phyloP scores from a whole-genome alignment of 306 rosid species.

The Herpetospermum pedunculosum region DNA sequence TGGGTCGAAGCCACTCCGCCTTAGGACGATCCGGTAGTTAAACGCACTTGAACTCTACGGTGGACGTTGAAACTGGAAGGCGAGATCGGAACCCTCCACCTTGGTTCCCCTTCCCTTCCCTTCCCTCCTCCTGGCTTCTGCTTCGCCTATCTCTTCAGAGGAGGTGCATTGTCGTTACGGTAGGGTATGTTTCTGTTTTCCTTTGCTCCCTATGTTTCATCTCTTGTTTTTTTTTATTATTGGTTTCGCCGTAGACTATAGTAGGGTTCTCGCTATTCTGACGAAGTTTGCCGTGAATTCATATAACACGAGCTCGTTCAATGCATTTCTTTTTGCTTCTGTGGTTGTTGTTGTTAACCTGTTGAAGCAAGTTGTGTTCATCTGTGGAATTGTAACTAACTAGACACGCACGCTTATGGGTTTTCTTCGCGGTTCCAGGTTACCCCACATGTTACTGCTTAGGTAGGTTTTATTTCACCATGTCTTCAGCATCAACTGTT shows the following conservation, averaged over 20 bases:
- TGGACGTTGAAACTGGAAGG: too few relatives aligned
- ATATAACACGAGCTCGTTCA: neutral
- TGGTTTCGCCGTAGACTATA: neutral
- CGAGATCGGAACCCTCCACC: too few relatives aligned
- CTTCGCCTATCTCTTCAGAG: too few relatives aligned
- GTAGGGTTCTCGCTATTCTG: neutral
- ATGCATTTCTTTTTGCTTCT: too few relatives aligned
- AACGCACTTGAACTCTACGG: too few relatives aligned
- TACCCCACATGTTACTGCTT: conserved; percentile 23
- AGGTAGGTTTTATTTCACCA: conserved; percentile 28
- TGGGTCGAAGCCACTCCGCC: too few relatives aligned
- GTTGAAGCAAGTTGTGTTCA: neutral
- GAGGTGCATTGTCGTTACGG: neutral
- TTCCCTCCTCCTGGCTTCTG: too few relatives aligned
- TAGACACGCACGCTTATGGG: neutral
- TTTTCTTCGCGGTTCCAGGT: conserved; percentile 31
- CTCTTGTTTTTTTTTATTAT: neutral
- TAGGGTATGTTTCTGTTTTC: neutral
- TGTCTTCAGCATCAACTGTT: conserved; percentile 29
- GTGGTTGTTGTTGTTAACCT: too few relatives aligned
- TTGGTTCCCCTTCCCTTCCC: too few relatives aligned
- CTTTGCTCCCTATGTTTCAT: neutral
- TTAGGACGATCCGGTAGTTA: too few relatives aligned
- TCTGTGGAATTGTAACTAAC: neutral
- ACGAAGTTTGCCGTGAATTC: neutral